These are phyloP conservation scores for Grosmannia clavigera DNA, from an alignment of 2,329 filamentous ascomycete species.

Conservation along the genomic window DNA sequence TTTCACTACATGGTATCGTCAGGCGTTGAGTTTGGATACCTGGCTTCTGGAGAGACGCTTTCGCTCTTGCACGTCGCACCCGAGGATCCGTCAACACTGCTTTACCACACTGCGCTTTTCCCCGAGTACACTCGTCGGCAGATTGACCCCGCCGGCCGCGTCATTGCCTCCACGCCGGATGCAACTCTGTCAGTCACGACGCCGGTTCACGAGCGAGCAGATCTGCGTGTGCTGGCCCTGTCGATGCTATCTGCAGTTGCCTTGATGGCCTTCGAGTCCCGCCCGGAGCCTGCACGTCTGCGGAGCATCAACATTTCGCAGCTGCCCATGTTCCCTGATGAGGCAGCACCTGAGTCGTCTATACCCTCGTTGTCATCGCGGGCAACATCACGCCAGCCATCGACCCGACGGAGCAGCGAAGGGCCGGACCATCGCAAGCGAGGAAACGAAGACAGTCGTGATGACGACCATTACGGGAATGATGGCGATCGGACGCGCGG, in stretches of 20 bases:
- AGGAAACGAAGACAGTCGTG: background rate
- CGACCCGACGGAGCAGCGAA: background rate
- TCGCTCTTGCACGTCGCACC: background rate
- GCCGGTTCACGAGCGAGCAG: too few relatives aligned
- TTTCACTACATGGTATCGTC: conserved; percentile 3
- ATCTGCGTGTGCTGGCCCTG: background rate
- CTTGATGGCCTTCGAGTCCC: conserved; percentile 3
- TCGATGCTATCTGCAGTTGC: background rate
- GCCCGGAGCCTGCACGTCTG: background rate
- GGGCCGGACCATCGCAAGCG: background rate
- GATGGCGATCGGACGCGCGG: background rate
- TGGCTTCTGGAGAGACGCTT: conserved; percentile 1
- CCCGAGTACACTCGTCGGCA: background rate
- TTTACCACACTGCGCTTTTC: background rate
- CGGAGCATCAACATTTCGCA: background rate
- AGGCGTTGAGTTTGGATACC: background rate
- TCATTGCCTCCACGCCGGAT: too few relatives aligned
- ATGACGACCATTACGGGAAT: background rate
- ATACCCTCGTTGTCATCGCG: too few relatives aligned
- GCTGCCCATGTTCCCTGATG: conserved; percentile 1
- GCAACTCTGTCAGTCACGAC: too few relatives aligned
- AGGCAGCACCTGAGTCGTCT: too few relatives aligned
- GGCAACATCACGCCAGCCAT: background rate
- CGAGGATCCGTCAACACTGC: background rate
- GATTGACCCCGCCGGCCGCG: background rate